Base-by-base conservation (phyloP, 352 stramenopile genomes). In the Pythium insidiosum region DNA sequence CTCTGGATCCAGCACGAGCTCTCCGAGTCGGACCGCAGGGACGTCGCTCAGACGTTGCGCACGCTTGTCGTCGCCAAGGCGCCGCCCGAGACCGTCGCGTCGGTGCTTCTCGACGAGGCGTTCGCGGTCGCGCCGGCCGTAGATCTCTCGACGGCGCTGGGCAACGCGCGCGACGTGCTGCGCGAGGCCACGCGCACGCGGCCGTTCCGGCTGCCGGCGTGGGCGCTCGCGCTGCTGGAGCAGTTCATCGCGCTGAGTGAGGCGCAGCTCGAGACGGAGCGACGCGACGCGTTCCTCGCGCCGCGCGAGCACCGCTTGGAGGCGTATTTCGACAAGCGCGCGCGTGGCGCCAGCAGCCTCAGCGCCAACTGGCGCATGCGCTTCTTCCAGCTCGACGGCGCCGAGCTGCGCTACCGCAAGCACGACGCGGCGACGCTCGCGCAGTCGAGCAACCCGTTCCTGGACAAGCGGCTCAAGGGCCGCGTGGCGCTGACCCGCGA, bases 341-440 rank as follows among this genome's bases (percentile, higher is more conserved):
- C 73, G 9, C 53, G 72, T 19, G 63, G 64, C 12, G 61, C 66
- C 7, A 61, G 52, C 36, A 74, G 69, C 18, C 51, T 88, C 13
- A 71, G 84, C 29, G 74, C 74, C 26, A 88, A 88, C 38, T 90
- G 78, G 78, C 65, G 70, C 42, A 84, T 80, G 64, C 60, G 74
- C 18, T 82, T 68, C 38, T 61, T 88, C 21, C 42, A 66, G 30
- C 47, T 90, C 26, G 53, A 54, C 11, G 68, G 58, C 12, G 66
- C 45, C 26, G 53, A 73, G 50, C 56, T 90, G 28, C 25, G 53
- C 10, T 88, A 88, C 58, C 68, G 50, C 46, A 86, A 85, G 53
- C 70, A 89, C 54, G 77, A 87, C 36, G 51, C 52, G 13, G 68
- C 69, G 15, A 76, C 68, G 36, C 24, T 66, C 5, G 53, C 68